phyloP scores from a whole-genome alignment of 2,329 filamentous ascomycete genomes.

The Xylogone sp. region DNA sequence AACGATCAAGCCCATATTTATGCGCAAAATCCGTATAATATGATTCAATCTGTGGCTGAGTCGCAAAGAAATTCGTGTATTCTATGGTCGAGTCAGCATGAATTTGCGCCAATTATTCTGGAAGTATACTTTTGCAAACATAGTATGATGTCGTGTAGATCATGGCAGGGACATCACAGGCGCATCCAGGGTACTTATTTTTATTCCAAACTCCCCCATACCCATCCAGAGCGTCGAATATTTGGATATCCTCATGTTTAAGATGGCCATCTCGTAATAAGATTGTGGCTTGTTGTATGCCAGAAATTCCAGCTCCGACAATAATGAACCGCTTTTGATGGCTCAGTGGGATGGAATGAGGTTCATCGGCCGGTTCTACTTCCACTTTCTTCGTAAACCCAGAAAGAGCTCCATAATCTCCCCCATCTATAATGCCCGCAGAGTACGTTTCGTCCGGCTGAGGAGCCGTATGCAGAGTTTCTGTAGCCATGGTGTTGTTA shows the following conservation, averaged over 20 bases:
- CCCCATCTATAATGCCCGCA: background rate
- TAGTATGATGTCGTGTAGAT: background rate
- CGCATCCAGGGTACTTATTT: constrained; percentile 1
- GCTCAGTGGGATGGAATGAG: background rate
- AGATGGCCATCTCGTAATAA: background rate
- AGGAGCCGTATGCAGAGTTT: background rate
- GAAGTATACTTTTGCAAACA: background rate
- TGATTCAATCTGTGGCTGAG: background rate
- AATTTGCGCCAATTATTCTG: too few species aligned
- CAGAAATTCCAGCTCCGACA: background rate
- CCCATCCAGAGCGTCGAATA: background rate
- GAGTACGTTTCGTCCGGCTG: background rate
- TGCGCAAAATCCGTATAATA: background rate
- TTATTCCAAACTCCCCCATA: background rate
- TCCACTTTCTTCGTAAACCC: background rate
- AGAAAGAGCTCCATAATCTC: background rate
- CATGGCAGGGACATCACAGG: background rate
- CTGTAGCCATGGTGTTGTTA: too few species aligned
- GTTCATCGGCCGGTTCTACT: background rate
- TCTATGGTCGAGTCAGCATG: background rate
- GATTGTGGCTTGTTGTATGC: background rate
- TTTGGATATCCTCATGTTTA: background rate
- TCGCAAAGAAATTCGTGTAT: constrained; percentile 1
- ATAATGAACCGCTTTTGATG: background rate
- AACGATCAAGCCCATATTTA: constrained; percentile 1